These are phyloP conservation scores for Debaryomyces maramus DNA, from an alignment of 805 yeast genomes.

Conservation along the genomic window DNA sequence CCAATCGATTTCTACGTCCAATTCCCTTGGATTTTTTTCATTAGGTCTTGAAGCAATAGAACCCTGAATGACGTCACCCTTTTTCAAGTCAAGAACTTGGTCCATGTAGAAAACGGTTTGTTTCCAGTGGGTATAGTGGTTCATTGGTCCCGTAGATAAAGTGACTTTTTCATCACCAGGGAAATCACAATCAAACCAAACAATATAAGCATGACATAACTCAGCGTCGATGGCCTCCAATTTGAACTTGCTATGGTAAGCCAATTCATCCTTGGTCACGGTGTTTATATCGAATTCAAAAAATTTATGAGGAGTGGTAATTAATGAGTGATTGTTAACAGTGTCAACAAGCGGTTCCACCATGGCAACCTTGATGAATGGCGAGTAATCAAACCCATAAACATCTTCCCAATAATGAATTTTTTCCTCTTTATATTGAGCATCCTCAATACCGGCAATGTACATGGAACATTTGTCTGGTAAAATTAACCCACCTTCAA, in stretches of 20 bases:
- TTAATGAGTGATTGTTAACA: conserved; percentile 71
- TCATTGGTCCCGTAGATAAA: conserved; percentile 93
- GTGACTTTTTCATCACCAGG: conserved; percentile 65
- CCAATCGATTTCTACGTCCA: conserved; percentile 77
- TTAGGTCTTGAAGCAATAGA: conserved; percentile 76
- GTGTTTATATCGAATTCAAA: conserved; percentile 89
- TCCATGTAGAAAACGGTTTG: conserved; percentile 92
- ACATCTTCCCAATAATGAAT: conserved; percentile 95
- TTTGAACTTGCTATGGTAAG: conserved; percentile 69
- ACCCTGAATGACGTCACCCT: conserved; percentile 77
- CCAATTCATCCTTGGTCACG: conserved; percentile 76
- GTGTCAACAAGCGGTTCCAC: conserved; percentile 94
- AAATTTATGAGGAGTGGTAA: conserved; percentile 72
- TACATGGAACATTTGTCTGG: conserved; percentile 92
- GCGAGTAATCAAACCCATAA: conserved; percentile 94
- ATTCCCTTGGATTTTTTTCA: conserved; percentile 76
- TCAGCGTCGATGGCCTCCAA: conserved; percentile 78
- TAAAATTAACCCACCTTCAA: conserved; percentile 83
- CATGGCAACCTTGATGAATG: conserved; percentile 83
- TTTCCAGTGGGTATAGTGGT: conserved; percentile 97
- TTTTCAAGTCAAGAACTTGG: conserved; percentile 72
- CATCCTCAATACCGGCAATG: conserved; percentile 91
- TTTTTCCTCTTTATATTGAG: conserved; percentile 87
- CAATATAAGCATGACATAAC: conserved; percentile 80
- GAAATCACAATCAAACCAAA: conserved; percentile 95